Conservation (phyloP, 306 rosid species). For the Dryas drummondii region DNA sequence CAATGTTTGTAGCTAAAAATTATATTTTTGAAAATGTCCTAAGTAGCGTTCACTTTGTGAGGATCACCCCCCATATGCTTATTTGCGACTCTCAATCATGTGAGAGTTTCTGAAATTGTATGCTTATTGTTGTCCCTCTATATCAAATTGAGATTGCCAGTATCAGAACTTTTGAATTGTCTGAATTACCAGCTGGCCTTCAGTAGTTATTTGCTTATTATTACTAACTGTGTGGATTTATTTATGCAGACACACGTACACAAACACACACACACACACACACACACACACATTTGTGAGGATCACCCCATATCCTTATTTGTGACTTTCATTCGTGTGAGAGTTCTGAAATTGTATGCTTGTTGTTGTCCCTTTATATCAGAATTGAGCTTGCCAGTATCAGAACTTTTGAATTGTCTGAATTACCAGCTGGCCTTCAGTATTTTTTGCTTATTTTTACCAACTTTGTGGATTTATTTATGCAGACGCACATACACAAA, state of each 20-base stretch:
- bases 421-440: too few relatives aligned
- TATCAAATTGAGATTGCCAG: neutral
- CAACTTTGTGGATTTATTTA: neutral
- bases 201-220: neutral
- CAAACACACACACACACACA: neutral
- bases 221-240: neutral
- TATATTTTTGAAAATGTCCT: neutral
- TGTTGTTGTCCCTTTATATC: neutral
- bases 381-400: neutral
- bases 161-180: neutral
- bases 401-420: neutral
- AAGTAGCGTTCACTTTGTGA: neutral
- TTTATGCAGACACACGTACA: neutral
- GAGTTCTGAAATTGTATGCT: neutral
- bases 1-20: neutral
- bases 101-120: neutral
- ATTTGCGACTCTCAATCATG: neutral
- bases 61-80: neutral
- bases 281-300: neutral
- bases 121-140: neutral
- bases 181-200: too few relatives aligned
- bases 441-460: neutral
- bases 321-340: neutral
- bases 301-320: too few relatives aligned
- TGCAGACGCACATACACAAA: neutral